These are phyloP conservation scores for Litsea cubeba DNA, from an alignment of 164 flowering plant species.

Conservation along the genomic window DNA sequence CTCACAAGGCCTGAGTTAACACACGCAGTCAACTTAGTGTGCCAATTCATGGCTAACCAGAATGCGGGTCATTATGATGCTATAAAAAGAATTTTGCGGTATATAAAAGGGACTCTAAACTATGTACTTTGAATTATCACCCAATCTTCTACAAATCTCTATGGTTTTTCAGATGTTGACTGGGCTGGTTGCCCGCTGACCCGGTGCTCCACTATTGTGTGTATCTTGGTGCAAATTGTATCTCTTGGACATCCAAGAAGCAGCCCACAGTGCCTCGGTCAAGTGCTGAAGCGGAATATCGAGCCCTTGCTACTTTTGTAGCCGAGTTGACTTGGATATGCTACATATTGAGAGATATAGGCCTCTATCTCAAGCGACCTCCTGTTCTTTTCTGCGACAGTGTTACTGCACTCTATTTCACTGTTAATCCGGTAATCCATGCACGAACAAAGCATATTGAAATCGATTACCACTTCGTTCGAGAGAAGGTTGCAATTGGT, in stretches of 20 bases:
- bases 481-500: no score
- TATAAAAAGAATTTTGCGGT: neutral
- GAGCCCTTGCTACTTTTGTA: neutral
- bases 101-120: neutral
- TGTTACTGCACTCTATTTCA: no score
- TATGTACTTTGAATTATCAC: no score
- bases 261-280: neutral
- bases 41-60: neutral
- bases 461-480: no score
- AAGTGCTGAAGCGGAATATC: constrained; percentile 1
- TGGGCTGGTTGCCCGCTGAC: neutral
- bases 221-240: neutral
- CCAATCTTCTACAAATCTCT: neutral
- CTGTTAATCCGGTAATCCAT: no score
- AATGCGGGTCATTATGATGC: neutral
- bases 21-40: neutral
- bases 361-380: no score
- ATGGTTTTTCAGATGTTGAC: constrained; percentile 2
- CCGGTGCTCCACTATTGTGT: neutral
- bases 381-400: no score
- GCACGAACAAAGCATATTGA: no score
- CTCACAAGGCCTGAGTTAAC: neutral
- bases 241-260: constrained; percentile 2
- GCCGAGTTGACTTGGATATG: neutral
- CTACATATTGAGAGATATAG: no score